Evolutionary conservation across 2,329 filamentous ascomycete genomes (phyloP), one percentile per base, ranked within the genome.

Genomic region (Fusarium oxysporum): DNA sequence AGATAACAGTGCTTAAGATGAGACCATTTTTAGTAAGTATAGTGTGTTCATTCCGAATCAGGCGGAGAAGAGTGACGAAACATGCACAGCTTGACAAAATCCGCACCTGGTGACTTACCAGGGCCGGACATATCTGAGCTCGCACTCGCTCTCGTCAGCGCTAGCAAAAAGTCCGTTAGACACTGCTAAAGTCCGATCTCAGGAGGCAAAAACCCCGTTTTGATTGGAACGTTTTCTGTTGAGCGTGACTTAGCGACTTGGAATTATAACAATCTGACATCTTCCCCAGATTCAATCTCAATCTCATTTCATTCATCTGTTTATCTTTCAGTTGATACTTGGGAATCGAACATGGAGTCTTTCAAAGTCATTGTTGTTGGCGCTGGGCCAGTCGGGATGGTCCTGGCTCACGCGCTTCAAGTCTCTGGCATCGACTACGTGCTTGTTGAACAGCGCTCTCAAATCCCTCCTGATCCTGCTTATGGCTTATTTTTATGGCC

Each of bases 281-380:
- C 0, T 41, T 41, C 13, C 28, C 2, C n/a, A 45, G 2, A 57
- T 25, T 5, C 23, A 25, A 25, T 25, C 23, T 12, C 0, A 21
- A 35, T 35, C 17, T n/a, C 2, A 35, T 47, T 6, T 35, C 17
- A 13, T 32, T 35, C 12, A 7, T 30, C 12, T 30, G 2, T 21
- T 0, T 6, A 4, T 7, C 2, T 0, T 8, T 12, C 11, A 4
- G 1, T 6, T 3, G 12, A 13, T 2, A 17, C 4, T 0, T 19
- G 30, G 14, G 13, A 25, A 21, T 25, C 38, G 38, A 33, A 19
- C 1, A 71, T 71, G 68, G 47, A 25, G 19, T 32, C 67, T 6
- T 70, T 71, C 28, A 71, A 68, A 48, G 68, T 54, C 6, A 71
- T 71, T 1, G 53, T 71, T 12, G 44, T 71, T 8, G 68, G 68